phyloP scores from a whole-genome alignment of 345 rosid species.

The Psidium friedrichsthalianum region DNA sequence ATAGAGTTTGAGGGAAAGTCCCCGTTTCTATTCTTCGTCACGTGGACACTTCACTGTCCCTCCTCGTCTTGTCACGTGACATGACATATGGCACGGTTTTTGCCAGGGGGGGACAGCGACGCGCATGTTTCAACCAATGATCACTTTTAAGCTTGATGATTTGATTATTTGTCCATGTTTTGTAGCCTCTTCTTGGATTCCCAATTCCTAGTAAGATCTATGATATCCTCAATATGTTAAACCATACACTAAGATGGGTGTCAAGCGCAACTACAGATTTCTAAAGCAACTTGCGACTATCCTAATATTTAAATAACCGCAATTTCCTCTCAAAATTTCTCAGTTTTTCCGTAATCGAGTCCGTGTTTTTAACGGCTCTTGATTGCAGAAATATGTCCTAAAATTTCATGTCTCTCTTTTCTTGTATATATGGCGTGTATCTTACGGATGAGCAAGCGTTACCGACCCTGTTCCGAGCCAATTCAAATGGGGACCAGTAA shows the following conservation, averaged over 20 bases:
- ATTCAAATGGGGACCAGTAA: neutral
- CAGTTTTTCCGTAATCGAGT: neutral
- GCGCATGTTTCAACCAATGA: neutral
- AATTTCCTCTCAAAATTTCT: neutral
- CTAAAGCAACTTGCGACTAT: neutral
- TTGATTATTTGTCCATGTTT: neutral
- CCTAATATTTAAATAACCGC: neutral
- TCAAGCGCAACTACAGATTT: neutral
- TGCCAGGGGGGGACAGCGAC: too few relatives aligned
- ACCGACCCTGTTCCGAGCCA: neutral
- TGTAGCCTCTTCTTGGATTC: neutral
- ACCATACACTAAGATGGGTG: neutral
- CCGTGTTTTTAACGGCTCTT: neutral
- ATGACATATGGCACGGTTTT: neutral
- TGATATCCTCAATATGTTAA: neutral
- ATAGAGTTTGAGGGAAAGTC: fast-evolving
- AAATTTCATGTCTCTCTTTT: neutral
- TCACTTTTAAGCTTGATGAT: neutral
- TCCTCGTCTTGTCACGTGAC: fast-evolving
- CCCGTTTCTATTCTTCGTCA: neutral
- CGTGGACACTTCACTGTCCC: neutral
- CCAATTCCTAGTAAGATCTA: neutral
- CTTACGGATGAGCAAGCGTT: neutral
- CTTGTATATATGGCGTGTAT: neutral
- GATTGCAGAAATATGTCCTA: neutral